Evolutionary conservation across 2,329 filamentous ascomycete species (phyloP), one percentile per base, ranked within the genome.

Genomic region (Ophiostoma triangulosporum): DNA sequence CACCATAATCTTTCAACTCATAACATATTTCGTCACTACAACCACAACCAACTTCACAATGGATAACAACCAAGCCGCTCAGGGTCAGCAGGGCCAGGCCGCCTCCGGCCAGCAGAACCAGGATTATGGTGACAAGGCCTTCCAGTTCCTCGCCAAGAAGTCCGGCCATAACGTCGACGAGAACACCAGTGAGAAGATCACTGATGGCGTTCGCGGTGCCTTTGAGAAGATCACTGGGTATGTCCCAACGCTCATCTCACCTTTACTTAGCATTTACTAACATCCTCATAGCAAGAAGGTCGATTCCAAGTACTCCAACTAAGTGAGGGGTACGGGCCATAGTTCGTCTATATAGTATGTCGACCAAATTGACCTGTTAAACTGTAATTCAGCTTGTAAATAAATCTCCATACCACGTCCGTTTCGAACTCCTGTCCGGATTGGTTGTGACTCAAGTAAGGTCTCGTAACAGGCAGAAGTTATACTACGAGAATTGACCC

Each of bases 221-320:
- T 67, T 66, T 54, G 68, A 71, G 63, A 70, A 70, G 63, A 33
- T 58, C 5, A 68, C 68, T 26, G 69, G 68, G 66, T 69, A 61
- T 50, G 63, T 53, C 0, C 43, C n/a, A n/a, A n/a, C n/a, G n/a
- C n/a, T n/a, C n/a, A n/a, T n/a, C n/a, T n/a, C n/a, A n/a, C n/a
- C n/a, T n/a, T n/a, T n/a, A n/a, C n/a, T n/a, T n/a, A n/a, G n/a
- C n/a, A n/a, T 12, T 9, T 24, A 8, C 24, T 51, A 12, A 40
- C 35, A 51, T 2, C 24, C 24, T 11, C 36, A 56, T 51, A 69
- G 68, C 48, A 69, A 68, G 57, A 62, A 69, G 52, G 63, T 70
- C 54, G 57, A 64, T 56, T 53, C 63, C 29, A 69, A 68, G 58
- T 58, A 58, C 54, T 62, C 61, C 48, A 63, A 63, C 58, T 63